Base-by-base conservation (phyloP, 331 rosid species). In the Cydonia oblonga region DNA sequence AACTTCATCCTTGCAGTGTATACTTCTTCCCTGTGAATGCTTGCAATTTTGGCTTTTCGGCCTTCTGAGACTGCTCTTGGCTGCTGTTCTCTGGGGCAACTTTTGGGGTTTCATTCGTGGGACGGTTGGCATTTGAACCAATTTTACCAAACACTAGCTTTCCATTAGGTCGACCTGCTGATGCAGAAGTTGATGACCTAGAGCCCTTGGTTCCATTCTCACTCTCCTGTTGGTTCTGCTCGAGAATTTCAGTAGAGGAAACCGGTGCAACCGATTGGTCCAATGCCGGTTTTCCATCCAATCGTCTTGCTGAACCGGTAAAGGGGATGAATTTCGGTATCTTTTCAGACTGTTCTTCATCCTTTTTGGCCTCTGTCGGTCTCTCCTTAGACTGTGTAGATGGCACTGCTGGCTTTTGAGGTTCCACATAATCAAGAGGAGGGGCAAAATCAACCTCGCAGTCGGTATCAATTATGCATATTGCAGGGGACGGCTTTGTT, bases 221-320 rank as follows among this genome's bases (percentile, higher is more conserved):
- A 69, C 56, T 68, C 54, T 58, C 80, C 5, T n/a, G 35, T 66
- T 64, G 56, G 12, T 9, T 18, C 54, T 57, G 18, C 40, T 24
- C 18, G 59, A 6, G 9, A 29, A 38, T 7, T 3, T 80, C 22
- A 5, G 83, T 13, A 77, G 86, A 70, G 25, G 81, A 71, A 72
- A 73, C 66, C 1, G 18, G 16, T n/a, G 46, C 28, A 42, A 51
- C 72, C 12, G 85, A 38, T 53, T 82, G 69, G 13, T 54, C 19
- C 5, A 76, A 73, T 24, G 38, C 24, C 7, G 81, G 35, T 69
- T 78, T 78, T n/a, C 88, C 91, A 59, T 87, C 83, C 78, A 87
- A 76, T 40, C 84, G 88, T 53, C 83, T 69, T 56, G 79, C 86
- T 20, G 78, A 74, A 23, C 91, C 90, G 8, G 70, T 67, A 64